A percentile compares a stretch with the other conserved stretches of the same genome.
Evolutionary conservation across 1,284 basidiomycete genomes (phyloP).

Genomic region (Athelia psychrophila): DNA sequence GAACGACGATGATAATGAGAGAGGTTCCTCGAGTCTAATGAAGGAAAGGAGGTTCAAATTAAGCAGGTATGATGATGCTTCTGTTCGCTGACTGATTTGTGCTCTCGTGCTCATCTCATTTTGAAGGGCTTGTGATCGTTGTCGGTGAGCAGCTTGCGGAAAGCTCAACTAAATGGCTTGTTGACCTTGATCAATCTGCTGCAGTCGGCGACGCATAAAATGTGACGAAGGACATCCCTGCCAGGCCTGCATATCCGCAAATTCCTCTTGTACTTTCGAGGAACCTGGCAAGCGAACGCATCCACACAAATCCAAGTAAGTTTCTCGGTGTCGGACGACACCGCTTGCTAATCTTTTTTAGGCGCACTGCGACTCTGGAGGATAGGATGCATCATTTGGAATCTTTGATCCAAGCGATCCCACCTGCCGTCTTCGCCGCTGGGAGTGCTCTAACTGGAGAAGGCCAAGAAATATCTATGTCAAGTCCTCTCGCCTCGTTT

Average conservation of each 20-base stretch:
- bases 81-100: not conserved
- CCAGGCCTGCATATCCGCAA: constrained; percentile 76
- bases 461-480: constrained; percentile 22
- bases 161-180: not conserved
- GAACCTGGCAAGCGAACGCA: constrained; percentile 80
- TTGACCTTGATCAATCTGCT: constrained; percentile 5
- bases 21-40: constrained; percentile 45
- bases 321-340: constrained; percentile 7
- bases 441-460: constrained; percentile 32
- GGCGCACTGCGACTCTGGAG: constrained; percentile 74
- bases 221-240: constrained; percentile 85
- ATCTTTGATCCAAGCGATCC: constrained; percentile 77
- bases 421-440: constrained; percentile 71
- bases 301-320: constrained; percentile 81
- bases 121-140: constrained; percentile 77
- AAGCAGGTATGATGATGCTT: constrained; percentile 57
- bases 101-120: constrained; percentile 6
- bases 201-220: constrained; percentile 73
- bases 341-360: constrained; percentile 22
- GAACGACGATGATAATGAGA: constrained; percentile 35
- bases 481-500: constrained; percentile 53
- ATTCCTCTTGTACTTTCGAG: constrained; percentile 78
- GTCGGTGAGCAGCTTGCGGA: constrained; percentile 54
- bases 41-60: constrained; percentile 82
- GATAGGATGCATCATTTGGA: constrained; percentile 84